phyloP scores from a whole-genome alignment of 2,329 filamentous ascomycete species.

The Botrytis cinerea region DNA sequence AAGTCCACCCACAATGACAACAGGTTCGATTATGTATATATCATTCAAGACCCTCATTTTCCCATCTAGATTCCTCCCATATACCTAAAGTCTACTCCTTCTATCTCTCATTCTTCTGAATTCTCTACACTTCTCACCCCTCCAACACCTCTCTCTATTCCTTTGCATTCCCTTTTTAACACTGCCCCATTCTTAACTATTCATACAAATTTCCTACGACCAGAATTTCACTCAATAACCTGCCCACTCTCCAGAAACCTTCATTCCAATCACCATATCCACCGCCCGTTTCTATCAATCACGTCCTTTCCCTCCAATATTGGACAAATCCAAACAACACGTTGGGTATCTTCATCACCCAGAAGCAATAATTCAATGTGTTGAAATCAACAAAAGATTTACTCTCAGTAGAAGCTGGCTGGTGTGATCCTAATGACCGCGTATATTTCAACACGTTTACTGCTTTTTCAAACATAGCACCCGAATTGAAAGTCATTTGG shows the following conservation, averaged over 20 bases:
- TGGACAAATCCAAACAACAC: not conserved
- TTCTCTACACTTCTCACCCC: too few species aligned
- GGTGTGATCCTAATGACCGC: fast-evolving
- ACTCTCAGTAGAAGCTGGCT: not conserved
- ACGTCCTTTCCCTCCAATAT: not conserved
- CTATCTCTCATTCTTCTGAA: not conserved
- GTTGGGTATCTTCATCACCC: not conserved
- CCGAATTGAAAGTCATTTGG: not conserved
- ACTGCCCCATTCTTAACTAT: not conserved
- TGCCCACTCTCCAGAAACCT: too few species aligned
- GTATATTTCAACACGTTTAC: not conserved
- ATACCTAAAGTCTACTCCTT: not conserved
- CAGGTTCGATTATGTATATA: not conserved
- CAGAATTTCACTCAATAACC: too few species aligned
- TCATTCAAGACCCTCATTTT: not conserved
- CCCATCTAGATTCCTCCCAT: not conserved
- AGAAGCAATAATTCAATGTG: not conserved
- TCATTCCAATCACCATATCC: too few species aligned
- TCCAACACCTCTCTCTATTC: not conserved
- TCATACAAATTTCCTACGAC: too few species aligned
- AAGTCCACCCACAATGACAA: too few species aligned
- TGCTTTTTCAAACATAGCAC: not conserved
- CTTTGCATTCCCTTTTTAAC: not conserved
- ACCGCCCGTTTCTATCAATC: too few species aligned
- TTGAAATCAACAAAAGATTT: not conserved